A percentile compares a stretch with the other conserved stretches of the same genome.
Conservation (phyloP, 2,329 filamentous ascomycete species). For the Colletotrichum navitas region DNA sequence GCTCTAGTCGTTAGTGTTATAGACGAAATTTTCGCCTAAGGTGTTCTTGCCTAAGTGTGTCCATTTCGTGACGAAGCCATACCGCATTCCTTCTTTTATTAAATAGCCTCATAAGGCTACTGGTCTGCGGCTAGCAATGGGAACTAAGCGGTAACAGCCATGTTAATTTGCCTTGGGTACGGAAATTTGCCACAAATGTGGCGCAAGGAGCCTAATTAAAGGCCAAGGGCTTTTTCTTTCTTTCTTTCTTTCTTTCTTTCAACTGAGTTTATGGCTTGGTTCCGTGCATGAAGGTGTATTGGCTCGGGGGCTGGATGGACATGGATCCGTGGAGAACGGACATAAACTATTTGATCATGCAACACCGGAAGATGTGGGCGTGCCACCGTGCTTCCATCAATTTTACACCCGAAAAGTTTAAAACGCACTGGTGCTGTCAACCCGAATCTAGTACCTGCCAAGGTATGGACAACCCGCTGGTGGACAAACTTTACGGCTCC, state of each 20-base stretch:
- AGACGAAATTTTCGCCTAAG: background rate
- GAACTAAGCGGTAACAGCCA: constrained; percentile 35
- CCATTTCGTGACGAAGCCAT: constrained; percentile 22
- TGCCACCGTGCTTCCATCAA: background rate
- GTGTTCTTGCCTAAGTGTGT: background rate
- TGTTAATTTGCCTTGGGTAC: background rate
- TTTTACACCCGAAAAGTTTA: background rate
- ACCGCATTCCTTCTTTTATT: constrained; percentile 20
- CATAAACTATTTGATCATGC: background rate
- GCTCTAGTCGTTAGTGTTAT: background rate
- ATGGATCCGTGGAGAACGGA: background rate
- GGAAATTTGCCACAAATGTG: background rate
- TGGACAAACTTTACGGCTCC: background rate
- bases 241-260: too few relatives aligned
- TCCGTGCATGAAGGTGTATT: background rate
- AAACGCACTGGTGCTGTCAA: background rate
- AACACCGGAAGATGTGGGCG: background rate
- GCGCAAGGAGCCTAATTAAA: background rate
- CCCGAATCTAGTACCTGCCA: background rate
- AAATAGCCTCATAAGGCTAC: constrained; percentile 26
- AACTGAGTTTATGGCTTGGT: background rate
- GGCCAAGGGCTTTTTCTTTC: too few relatives aligned
- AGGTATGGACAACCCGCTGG: background rate
- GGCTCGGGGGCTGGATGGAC: background rate
- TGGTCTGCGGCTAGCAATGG: constrained; percentile 47